A percentile compares a stretch with the other conserved stretches of the same genome.
Conservation (phyloP, 2,329 filamentous ascomycete genomes). For the Cercospora citrullina region DNA sequence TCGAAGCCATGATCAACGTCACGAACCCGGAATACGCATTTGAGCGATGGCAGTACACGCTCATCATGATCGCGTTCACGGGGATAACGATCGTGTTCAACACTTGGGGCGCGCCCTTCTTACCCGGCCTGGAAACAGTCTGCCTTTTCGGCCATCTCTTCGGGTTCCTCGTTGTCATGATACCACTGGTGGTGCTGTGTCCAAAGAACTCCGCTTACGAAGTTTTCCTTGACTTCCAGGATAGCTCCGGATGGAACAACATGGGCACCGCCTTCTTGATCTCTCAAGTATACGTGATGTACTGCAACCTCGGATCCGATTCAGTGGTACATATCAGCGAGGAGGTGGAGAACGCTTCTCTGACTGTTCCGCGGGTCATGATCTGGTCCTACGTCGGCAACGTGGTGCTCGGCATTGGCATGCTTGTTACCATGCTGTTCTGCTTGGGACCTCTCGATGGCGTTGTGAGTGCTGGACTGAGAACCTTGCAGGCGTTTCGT, state of each 20-base stretch:
- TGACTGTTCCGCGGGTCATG: conserved; percentile 36
- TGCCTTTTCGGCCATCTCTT: conserved; percentile 35
- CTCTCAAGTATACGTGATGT: conserved; percentile 26
- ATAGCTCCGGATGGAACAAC: conserved; percentile 34
- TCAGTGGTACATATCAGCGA: conserved; percentile 39
- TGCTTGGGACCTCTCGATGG: conserved; percentile 34
- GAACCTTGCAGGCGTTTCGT: too few relatives aligned
- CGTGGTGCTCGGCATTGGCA: conserved; percentile 26
- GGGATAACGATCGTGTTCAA: conserved; percentile 41
- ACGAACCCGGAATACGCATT: conserved; percentile 33
- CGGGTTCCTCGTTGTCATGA: conserved; percentile 38
- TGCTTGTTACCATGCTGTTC: conserved; percentile 35
- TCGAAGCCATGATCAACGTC: conserved; percentile 43
- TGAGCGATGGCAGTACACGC: conserved; percentile 33
- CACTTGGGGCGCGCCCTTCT: conserved; percentile 38
- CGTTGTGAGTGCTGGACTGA: conserved; percentile 23
- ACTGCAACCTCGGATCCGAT: conserved; percentile 32
- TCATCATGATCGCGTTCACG: conserved; percentile 38
- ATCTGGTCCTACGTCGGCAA: conserved; percentile 33
- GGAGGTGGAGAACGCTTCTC: conserved; percentile 36
- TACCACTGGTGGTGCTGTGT: conserved; percentile 35
- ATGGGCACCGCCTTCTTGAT: conserved; percentile 36
- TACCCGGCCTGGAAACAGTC: conserved; percentile 42
- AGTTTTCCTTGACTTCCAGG: conserved; percentile 36
- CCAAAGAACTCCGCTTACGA: conserved; percentile 36